A percentile compares a stretch with the other conserved stretches of the same genome.
Conservation (phyloP, 1,139 yeast genomes). For the Taphrina flavorubra region DNA sequence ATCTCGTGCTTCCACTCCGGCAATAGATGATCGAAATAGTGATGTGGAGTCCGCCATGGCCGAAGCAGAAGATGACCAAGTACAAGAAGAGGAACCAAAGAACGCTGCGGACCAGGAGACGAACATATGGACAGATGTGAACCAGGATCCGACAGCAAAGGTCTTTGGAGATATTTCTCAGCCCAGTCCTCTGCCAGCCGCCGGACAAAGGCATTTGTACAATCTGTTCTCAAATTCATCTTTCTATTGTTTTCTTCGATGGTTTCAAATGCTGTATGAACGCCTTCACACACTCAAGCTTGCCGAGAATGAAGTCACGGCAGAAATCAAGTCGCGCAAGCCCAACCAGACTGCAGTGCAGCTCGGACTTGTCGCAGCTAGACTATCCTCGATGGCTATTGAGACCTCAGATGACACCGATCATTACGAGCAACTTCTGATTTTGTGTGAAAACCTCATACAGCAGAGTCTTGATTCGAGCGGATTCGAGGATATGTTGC, state of each 20-base stretch:
- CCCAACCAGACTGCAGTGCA: slow-evolving; percentile 87
- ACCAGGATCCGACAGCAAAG: slow-evolving; percentile 44
- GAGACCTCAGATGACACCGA: slow-evolving; percentile 33
- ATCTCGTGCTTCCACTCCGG: slow-evolving; percentile 38
- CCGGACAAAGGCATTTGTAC: slow-evolving; percentile 56
- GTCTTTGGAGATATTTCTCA: slow-evolving; percentile 43
- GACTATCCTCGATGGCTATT: slow-evolving; percentile 64
- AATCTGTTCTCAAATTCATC: slow-evolving; percentile 91
- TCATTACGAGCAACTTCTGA: slow-evolving; percentile 70
- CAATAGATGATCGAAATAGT: slow-evolving; percentile 19
- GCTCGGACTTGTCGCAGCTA: slow-evolving; percentile 60
- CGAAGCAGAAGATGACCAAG: slow-evolving; percentile 60
- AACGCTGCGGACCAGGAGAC: slow-evolving; percentile 59
- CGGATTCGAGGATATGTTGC: slow-evolving; percentile 91
- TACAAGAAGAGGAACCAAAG: slow-evolving; percentile 55
- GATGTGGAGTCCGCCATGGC: slow-evolving; percentile 47
- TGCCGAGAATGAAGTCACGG: slow-evolving; percentile 68
- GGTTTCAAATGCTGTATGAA: slow-evolving; percentile 77
- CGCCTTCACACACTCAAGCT: slow-evolving; percentile 78
- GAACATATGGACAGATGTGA: slow-evolving; percentile 64
- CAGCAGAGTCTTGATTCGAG: slow-evolving; percentile 93
- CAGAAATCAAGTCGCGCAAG: slow-evolving; percentile 62
- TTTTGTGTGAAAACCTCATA: slow-evolving; percentile 73
- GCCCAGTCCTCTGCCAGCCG: slow-evolving; percentile 41
- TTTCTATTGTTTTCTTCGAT: slow-evolving; percentile 87